Evolutionary conservation across 352 stramenopile genomes (phyloP).

Genomic region (Globisporangium cystogenes): DNA sequence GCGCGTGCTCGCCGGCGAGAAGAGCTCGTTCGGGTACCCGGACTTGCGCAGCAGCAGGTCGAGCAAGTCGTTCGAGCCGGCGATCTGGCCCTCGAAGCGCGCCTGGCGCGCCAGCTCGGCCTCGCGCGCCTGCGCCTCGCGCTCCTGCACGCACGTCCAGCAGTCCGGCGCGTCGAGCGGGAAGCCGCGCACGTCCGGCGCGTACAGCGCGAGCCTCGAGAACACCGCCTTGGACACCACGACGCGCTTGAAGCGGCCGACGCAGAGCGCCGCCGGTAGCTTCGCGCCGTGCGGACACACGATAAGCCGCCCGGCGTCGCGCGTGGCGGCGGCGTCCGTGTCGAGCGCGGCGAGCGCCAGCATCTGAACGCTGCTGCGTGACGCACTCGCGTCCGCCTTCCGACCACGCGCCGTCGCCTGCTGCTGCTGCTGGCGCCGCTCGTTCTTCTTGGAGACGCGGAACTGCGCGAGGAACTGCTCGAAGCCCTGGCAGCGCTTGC

Average conservation of each 20-base stretch:
- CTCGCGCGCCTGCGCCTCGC: slow-evolving; percentile 46
- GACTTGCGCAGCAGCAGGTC: slow-evolving; percentile 75
- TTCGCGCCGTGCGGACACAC: slow-evolving; percentile 61
- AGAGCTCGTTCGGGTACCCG: slow-evolving; percentile 72
- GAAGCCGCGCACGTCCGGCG: slow-evolving; percentile 56
- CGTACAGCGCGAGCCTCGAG: slow-evolving; percentile 44
- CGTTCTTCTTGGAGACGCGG: slow-evolving; percentile 56
- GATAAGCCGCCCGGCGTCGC: slow-evolving; percentile 46
- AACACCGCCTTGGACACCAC: slow-evolving; percentile 44
- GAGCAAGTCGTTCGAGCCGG: slow-evolving; percentile 52
- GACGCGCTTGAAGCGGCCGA: slow-evolving; percentile 50
- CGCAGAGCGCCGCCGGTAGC: slow-evolving; percentile 47
- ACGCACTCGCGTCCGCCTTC: slow-evolving; percentile 2
- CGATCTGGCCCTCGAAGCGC: slow-evolving; percentile 65
- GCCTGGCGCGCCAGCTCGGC: slow-evolving; percentile 40
- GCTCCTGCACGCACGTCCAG: slow-evolving; percentile 42
- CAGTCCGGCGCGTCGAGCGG: slow-evolving; percentile 49
- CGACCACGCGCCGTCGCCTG: neutral
- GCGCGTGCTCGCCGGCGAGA: slow-evolving; percentile 45
- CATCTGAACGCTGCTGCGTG: slow-evolving; percentile 1
- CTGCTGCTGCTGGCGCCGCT: slow-evolving; percentile 21
- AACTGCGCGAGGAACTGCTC: slow-evolving; percentile 80
- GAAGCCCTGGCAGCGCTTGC: slow-evolving; percentile 59
- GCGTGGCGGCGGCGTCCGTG: slow-evolving; percentile 16
- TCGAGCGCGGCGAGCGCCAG: slow-evolving; percentile 16